These are phyloP conservation scores for Aspergillus sojae DNA, from an alignment of 2,329 filamentous ascomycete genomes.

Conservation along the genomic window DNA sequence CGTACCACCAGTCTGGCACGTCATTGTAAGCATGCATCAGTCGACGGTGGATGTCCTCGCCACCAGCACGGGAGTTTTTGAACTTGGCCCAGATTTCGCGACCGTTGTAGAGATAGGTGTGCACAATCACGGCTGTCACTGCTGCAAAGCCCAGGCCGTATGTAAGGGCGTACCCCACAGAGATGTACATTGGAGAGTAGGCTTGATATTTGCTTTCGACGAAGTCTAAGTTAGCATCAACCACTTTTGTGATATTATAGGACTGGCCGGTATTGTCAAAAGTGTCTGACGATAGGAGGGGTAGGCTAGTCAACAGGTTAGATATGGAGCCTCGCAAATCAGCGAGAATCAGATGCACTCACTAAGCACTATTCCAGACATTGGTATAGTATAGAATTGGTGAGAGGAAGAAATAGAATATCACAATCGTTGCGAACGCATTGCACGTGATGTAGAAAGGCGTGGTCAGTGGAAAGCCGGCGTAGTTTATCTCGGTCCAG, in stretches of 20 bases:
- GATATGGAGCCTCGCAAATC: background rate
- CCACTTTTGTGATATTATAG: slow-evolving; percentile 35
- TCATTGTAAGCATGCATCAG: slow-evolving; percentile 66
- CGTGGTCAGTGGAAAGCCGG: slow-evolving; percentile 29
- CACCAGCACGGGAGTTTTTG: slow-evolving; percentile 32
- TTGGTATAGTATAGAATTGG: slow-evolving; percentile 61
- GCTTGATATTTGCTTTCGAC: slow-evolving; percentile 40
- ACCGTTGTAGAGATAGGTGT: slow-evolving; percentile 39
- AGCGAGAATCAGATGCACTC: background rate
- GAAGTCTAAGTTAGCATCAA: slow-evolving; percentile 34
- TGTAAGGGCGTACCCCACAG: slow-evolving; percentile 38
- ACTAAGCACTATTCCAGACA: slow-evolving; percentile 48
- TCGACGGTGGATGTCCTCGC: slow-evolving; percentile 66
- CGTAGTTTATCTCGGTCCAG: slow-evolving; percentile 44
- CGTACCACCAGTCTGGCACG: slow-evolving; percentile 66
- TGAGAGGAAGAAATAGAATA: slow-evolving; percentile 55
- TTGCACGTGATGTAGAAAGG: slow-evolving; percentile 55
- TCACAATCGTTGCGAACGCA: slow-evolving; percentile 57
- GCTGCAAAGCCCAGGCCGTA: slow-evolving; percentile 43
- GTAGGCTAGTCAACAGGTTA: slow-evolving; percentile 22
- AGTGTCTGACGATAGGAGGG: slow-evolving; percentile 31
- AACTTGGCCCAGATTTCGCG: slow-evolving; percentile 37
- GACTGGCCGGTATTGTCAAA: slow-evolving; percentile 36
- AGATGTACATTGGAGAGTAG: slow-evolving; percentile 45
- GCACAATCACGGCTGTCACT: slow-evolving; percentile 36